Percentiles rank a stretch among this genome's conserved stretches.
These are phyloP conservation scores for Albizia julibrissin DNA, from an alignment of 306 rosid species.

Conservation along the genomic window DNA sequence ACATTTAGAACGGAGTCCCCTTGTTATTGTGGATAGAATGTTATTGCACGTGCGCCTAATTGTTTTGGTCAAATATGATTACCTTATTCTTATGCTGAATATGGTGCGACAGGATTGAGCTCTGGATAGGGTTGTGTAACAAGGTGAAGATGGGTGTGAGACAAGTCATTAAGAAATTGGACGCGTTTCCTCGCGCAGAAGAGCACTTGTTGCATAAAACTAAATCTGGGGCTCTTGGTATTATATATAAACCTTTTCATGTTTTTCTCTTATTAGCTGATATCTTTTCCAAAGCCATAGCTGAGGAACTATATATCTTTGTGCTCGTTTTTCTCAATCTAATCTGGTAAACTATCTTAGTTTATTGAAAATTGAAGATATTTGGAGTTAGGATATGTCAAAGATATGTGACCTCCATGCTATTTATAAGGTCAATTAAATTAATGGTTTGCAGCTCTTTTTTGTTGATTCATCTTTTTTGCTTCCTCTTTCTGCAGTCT, in stretches of 20 bases:
- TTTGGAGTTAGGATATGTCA: neutral
- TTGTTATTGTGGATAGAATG: neutral
- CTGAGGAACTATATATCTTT: neutral
- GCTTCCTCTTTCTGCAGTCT: slow-evolving; percentile 48
- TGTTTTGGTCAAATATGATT: neutral
- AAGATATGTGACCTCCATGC: neutral
- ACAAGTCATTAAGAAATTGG: slow-evolving; percentile 73
- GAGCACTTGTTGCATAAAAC: slow-evolving; percentile 93
- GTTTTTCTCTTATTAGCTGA: neutral
- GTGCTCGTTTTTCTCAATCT: neutral
- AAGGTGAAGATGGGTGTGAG: slow-evolving; percentile 67
- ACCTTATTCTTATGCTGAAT: neutral
- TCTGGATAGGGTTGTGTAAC: neutral
- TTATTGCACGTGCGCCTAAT: neutral
- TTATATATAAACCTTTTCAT: neutral
- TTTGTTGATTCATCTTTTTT: neutral
- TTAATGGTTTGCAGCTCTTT: neutral
- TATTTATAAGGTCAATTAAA: neutral
- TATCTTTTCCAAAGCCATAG: neutral
- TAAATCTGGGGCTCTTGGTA: slow-evolving; percentile 96
- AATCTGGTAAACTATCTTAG: neutral
- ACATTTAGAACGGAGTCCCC: neutral
- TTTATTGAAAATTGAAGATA: neutral
- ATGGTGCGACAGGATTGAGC: slow-evolving; percentile 13
- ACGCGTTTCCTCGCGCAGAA: slow-evolving; percentile 97